phyloP scores from a whole-genome alignment of 495 filamentous ascomycete genomes.

The Hapsidospora chrysogenum region DNA sequence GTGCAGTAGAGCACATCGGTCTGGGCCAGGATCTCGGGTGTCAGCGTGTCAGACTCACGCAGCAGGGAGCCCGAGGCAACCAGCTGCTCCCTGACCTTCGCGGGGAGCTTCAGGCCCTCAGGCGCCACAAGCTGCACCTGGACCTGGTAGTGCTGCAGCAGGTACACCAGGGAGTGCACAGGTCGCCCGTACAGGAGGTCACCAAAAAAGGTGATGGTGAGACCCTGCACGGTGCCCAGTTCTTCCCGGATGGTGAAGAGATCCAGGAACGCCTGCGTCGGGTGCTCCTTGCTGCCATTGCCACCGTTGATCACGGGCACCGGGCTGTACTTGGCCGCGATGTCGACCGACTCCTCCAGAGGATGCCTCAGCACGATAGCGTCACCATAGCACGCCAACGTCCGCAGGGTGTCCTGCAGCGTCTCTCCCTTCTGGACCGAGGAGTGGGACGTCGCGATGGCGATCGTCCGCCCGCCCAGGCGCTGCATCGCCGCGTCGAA shows the following conservation, averaged over 20 bases:
- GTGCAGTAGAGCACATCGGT: conserved; percentile 94
- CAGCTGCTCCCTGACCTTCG: conserved; percentile 52
- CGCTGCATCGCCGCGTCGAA: conserved; percentile 98
- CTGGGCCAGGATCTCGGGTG: conserved; percentile 62
- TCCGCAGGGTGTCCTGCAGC: conserved; percentile 83
- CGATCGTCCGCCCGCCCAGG: conserved; percentile 68
- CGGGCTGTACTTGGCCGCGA: conserved; percentile 68
- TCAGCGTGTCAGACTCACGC: conserved; percentile 58
- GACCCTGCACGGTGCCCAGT: conserved; percentile 78
- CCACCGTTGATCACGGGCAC: conserved; percentile 95
- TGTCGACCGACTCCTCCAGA: conserved; percentile 54
- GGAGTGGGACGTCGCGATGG: conserved; percentile 62
- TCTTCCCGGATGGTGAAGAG: conserved; percentile 97
- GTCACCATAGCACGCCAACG: conserved; percentile 84
- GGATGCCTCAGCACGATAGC: conserved; percentile 90
- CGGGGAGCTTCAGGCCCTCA: conserved; percentile 56
- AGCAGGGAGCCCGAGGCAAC: conserved; percentile 56
- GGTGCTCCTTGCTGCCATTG: conserved; percentile 88
- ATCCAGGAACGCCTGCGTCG: conserved; percentile 96
- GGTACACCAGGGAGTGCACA: conserved; percentile 83
- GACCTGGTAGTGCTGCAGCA: conserved; percentile 89
- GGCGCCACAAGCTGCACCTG: conserved; percentile 83
- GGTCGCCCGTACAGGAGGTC: conserved; percentile 87
- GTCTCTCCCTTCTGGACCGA: conserved; percentile 86
- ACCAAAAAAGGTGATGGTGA: conserved; percentile 90